A percentile compares a stretch with the other conserved stretches of the same genome.
phyloP scores from a whole-genome alignment of 1,284 basidiomycete genomes.

The Melampsora americana region DNA sequence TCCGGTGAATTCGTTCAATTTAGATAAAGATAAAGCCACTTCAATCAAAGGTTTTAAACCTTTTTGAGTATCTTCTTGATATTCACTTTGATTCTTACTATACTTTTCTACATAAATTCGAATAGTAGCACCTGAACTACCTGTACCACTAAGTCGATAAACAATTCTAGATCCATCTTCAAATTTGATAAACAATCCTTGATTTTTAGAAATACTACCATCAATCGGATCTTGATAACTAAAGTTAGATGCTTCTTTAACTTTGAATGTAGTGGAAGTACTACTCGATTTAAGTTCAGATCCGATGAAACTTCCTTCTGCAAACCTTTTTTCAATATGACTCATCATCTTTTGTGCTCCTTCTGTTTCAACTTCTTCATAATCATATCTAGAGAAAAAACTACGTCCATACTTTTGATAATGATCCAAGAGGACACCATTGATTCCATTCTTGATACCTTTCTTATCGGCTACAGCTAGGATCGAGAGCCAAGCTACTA shows the following conservation, averaged over 20 bases:
- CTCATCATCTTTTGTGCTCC: constrained; percentile 82
- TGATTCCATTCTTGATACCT: constrained; percentile 73
- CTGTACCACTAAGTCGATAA: constrained; percentile 92
- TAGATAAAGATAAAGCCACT: constrained; percentile 78
- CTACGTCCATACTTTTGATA: constrained; percentile 91
- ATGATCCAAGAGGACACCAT: constrained; percentile 79
- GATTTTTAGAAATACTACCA: constrained; percentile 84
- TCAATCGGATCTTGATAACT: constrained; percentile 98
- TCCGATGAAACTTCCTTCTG: constrained; percentile 65
- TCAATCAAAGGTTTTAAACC: constrained; percentile 93
- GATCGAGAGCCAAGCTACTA: constrained; percentile 98
- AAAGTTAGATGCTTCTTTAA: constrained; percentile 79
- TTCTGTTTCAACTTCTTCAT: constrained; percentile 91
- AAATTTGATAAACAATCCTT: constrained; percentile 90
- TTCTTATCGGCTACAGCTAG: constrained; percentile 86
- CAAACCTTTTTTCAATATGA: constrained; percentile 70
- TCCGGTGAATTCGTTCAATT: constrained; percentile 79
- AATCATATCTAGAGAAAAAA: constrained; percentile 79
- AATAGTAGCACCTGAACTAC: constrained; percentile 84
- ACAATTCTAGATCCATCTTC: constrained; percentile 87
- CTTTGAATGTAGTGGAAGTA: constrained; percentile 70
- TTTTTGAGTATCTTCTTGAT: constrained; percentile 73
- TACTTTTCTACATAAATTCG: constrained; percentile 65
- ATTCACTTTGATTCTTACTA: constrained; percentile 72
- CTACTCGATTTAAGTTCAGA: constrained; percentile 66